Conservation (phyloP, 805 yeast species). For the Pichia membranifaciens region DNA sequence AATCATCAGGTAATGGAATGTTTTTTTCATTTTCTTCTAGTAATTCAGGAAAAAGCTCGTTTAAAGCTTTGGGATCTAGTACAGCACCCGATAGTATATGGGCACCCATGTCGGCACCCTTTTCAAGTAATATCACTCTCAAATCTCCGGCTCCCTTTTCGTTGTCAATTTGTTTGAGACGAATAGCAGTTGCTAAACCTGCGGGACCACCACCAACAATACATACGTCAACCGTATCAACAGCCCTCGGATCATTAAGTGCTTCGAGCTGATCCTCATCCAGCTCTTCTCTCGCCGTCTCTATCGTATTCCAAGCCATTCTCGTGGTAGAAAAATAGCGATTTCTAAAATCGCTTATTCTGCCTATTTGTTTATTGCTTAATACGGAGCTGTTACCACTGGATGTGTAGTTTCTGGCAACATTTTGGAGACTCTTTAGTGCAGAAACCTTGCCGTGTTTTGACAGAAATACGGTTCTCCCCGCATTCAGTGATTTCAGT, state of each 20-base stretch:
- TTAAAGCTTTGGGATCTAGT: conserved; percentile 80
- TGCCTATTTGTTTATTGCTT: no score
- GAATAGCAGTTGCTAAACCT: conserved; percentile 90
- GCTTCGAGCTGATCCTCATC: conserved; percentile 40
- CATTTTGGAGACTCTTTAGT: not conserved
- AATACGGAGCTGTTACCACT: no score
- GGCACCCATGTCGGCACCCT: conserved; percentile 88
- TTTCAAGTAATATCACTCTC: conserved; percentile 85
- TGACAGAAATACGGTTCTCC: not conserved
- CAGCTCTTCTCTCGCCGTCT: conserved; percentile 25
- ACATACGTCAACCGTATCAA: conserved; percentile 86
- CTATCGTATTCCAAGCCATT: conserved; percentile 16
- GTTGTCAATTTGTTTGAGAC: conserved; percentile 75
- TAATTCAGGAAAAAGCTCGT: conserved; percentile 74
- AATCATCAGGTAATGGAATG: conserved; percentile 71
- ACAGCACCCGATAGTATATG: conserved; percentile 94
- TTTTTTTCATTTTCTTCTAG: conserved; percentile 46
- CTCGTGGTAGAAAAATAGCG: conserved; percentile 2
- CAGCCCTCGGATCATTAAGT: conserved; percentile 63
- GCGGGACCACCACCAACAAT: conserved; percentile 99
- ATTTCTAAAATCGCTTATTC: no score
- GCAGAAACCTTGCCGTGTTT: not conserved
- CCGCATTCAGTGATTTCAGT: not conserved
- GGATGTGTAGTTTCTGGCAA: no score
- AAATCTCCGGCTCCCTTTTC: conserved; percentile 50